A percentile compares a stretch with the other conserved stretches of the same genome.
These are phyloP conservation scores for Morella rubra DNA, from an alignment of 306 rosid genomes.

Conservation along the genomic window DNA sequence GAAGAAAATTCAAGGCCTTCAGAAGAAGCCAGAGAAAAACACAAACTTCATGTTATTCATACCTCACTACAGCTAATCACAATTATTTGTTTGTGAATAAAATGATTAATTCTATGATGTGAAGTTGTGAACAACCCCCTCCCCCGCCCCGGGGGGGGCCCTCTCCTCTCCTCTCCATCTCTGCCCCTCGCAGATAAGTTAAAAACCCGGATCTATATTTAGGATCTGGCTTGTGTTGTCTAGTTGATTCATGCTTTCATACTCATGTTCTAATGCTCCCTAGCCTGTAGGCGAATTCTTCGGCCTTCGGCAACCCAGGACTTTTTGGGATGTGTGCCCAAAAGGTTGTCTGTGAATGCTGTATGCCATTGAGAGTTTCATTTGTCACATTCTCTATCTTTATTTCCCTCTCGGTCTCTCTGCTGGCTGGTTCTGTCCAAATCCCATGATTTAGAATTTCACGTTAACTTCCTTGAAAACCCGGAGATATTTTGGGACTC, in stretches of 20 bases:
- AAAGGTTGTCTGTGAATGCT: neutral
- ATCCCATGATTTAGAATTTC: conserved; percentile 1
- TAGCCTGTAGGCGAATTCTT: neutral
- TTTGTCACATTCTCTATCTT: conserved; percentile 1
- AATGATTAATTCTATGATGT: neutral
- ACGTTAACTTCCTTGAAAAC: conserved; percentile 5
- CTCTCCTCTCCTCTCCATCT: neutral
- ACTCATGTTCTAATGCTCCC: neutral
- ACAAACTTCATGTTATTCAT: conserved; percentile 18
- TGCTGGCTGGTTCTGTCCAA: neutral
- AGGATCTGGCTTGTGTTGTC: conserved; percentile 26
- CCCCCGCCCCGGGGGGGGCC: conserved; percentile 6
- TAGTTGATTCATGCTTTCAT: neutral
- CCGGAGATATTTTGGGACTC: conserved; percentile 9
- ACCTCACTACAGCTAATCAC: conserved; percentile 32
- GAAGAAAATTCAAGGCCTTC: conserved; percentile 23
- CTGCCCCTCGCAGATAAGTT: neutral
- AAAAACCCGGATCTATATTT: conserved; percentile 11
- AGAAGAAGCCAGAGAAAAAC: conserved; percentile 16
- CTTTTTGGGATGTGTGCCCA: conserved; percentile 37
- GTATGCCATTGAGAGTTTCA: neutral
- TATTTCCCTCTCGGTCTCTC: neutral
- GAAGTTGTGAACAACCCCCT: neutral
- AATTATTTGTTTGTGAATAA: conserved; percentile 34
- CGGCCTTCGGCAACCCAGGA: conserved; percentile 10